Evolutionary conservation across 2,329 filamentous ascomycete genomes (phyloP), one percentile per base, ranked within the genome.

Genomic region (Fusarium mexicanum): DNA sequence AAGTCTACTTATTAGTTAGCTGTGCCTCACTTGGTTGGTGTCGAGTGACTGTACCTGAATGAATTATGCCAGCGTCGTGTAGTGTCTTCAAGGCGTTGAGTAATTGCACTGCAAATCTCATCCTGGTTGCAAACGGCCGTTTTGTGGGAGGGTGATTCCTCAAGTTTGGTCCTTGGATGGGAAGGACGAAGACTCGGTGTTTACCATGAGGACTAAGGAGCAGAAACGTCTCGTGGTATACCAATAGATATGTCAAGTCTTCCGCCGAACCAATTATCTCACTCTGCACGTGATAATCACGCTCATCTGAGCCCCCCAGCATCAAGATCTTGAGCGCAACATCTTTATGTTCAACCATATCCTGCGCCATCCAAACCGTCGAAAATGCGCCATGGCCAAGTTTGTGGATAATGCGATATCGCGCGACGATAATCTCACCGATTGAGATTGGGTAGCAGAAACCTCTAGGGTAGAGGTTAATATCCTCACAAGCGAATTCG

Each of bases 141-240:
- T 50, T 13, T 9, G 1, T 33, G 0, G 47, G 47, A 0, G 22
- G 8, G 11, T 24, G 3, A 6, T 51, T 35, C 9, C 48, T 35
- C 0, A 51, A 11, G 4, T 24, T 51, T 8, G 48, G 48, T 14
- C 31, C 48, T 51, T 51, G 31, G 0, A 16, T 3, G 2, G n/a
- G 48, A 35, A 51, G 9, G 16, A 20, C 48, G 0, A 51, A 8
- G 0, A 51, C 31, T 0, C 31, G 22, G 1, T 51, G 31, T 14
- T 20, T 17, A 3, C 22, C n/a, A 8, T 51, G 48, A 0, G 31
- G 31, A 0, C 17, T 51, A 0, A 4, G 8, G 2, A 51, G 31
- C 0, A 20, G 6, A 18, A 35, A 35, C 0, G 5, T 51, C 5
- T 3, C 3, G 22, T 8, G 22, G 2, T 51, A 35, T 0, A 51